Percentiles rank a stretch among this genome's conserved stretches.
Evolutionary conservation across 352 stramenopile genomes (phyloP).

Genomic region (Globisporangium takayamanum): DNA sequence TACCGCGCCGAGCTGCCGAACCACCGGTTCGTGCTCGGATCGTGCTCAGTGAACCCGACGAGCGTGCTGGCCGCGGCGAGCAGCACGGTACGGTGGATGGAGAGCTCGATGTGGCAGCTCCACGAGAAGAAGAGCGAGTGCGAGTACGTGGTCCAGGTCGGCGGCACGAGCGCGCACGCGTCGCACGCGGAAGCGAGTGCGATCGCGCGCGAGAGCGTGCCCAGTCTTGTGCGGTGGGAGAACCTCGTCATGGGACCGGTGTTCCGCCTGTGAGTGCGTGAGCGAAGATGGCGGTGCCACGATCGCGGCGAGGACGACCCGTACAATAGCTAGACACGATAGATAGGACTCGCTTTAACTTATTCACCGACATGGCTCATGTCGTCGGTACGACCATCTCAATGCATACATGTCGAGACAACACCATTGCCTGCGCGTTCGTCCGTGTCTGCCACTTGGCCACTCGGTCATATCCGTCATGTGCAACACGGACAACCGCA

Average conservation of each 20-base stretch:
- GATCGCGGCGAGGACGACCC: too few species aligned
- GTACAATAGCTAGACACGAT: too few species aligned
- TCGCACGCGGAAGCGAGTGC: slow-evolving; percentile 8
- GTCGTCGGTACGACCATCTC: too few species aligned
- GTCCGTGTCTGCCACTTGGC: too few species aligned
- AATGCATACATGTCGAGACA: too few species aligned
- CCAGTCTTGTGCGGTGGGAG: slow-evolving; percentile 7
- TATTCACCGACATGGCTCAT: too few species aligned
- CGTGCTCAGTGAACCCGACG: slow-evolving; percentile 56
- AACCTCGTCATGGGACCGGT: slow-evolving; percentile 4
- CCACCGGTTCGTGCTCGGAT: slow-evolving; percentile 65
- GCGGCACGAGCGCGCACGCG: slow-evolving; percentile 20
- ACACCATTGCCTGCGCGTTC: too few species aligned
- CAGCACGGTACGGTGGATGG: slow-evolving; percentile 67
- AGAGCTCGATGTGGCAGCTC: slow-evolving; percentile 64
- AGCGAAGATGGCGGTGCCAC: too few species aligned
- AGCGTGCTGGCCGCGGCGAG: slow-evolving; percentile 46
- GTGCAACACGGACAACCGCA: too few species aligned
- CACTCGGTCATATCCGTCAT: too few species aligned
- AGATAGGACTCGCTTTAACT: too few species aligned
- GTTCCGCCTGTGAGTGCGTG: slow-evolving; percentile 7
- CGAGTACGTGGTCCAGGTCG: slow-evolving; percentile 39
- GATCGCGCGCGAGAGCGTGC: slow-evolving; percentile 7
- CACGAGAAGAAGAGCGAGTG: slow-evolving; percentile 8
- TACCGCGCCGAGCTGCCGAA: slow-evolving; percentile 18